These are phyloP conservation scores for Cladophialophora bantiana DNA, from an alignment of 2,329 filamentous ascomycete genomes.

Conservation along the genomic window DNA sequence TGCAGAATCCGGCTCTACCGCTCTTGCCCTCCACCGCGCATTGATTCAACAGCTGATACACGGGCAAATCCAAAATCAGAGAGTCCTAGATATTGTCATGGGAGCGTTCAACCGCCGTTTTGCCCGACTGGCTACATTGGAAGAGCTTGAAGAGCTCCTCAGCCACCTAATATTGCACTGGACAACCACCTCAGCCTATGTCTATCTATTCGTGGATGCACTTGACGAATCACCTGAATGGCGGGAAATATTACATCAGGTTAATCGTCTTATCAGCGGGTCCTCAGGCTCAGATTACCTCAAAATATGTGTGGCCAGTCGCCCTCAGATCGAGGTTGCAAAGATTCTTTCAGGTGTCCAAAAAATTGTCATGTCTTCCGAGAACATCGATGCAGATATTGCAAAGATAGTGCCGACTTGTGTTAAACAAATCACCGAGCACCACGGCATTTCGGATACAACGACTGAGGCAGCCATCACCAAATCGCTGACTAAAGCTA, in stretches of 20 bases:
- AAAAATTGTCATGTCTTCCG: background rate
- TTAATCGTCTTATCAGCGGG: background rate
- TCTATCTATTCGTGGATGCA: constrained; percentile 4
- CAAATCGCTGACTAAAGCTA: background rate
- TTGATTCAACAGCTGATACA: background rate
- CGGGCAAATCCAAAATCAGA: constrained; percentile 1
- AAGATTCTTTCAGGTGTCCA: background rate
- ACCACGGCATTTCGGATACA: background rate
- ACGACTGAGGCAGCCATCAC: background rate
- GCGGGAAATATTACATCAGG: background rate
- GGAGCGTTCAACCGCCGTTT: background rate
- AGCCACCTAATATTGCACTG: background rate
- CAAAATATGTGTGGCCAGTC: background rate
- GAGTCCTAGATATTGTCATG: background rate
- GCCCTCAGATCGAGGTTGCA: background rate
- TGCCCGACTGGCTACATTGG: background rate
- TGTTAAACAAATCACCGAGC: background rate
- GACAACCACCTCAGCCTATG: background rate
- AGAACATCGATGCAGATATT: constrained; percentile 2
- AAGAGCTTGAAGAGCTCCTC: background rate
- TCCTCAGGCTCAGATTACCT: background rate
- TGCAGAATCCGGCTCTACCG: background rate
- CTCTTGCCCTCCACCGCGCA: background rate
- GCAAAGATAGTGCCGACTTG: background rate
- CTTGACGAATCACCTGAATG: background rate